phyloP scores from a whole-genome alignment of 2,329 filamentous ascomycete species.

The Pseudocercospora fijiensis region DNA sequence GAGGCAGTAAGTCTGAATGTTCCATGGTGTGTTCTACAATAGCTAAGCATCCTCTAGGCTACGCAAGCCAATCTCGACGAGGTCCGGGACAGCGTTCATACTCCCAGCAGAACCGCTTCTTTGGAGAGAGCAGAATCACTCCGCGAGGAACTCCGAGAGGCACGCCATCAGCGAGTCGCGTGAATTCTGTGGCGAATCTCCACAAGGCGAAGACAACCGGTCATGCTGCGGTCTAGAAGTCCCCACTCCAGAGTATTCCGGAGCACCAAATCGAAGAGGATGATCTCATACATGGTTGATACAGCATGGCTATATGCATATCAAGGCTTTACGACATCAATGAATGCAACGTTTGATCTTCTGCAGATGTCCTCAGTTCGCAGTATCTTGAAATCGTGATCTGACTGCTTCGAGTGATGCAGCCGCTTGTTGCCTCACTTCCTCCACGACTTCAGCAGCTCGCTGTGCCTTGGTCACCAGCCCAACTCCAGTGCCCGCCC shows the following conservation, averaged over 20 bases:
- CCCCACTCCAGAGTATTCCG: not conserved
- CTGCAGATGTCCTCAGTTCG: not conserved
- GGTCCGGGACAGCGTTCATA: slow-evolving; percentile 28
- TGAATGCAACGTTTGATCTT: not conserved
- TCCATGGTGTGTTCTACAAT: not conserved
- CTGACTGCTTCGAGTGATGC: slow-evolving; percentile 13
- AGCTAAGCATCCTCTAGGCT: slow-evolving; percentile 3
- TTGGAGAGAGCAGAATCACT: slow-evolving; percentile 33
- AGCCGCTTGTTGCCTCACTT: slow-evolving; percentile 42
- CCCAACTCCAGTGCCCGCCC: slow-evolving; percentile 57
- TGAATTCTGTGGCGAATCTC: slow-evolving; percentile 25
- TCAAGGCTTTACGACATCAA: not conserved
- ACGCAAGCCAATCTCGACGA: slow-evolving; percentile 18
- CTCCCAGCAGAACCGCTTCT: slow-evolving; percentile 34
- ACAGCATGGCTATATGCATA: not conserved
- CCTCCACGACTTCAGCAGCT: slow-evolving; percentile 55
- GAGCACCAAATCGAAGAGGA: not conserved
- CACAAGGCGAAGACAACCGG: not conserved
- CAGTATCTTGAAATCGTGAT: slow-evolving; percentile 12
- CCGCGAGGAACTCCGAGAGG: slow-evolving; percentile 31
- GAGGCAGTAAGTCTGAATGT: slow-evolving; percentile 26
- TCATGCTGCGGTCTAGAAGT: not conserved
- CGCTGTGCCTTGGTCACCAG: slow-evolving; percentile 52
- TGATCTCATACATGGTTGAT: not conserved
- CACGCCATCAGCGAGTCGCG: slow-evolving; percentile 30